Evolutionary conservation across 108 stramenopile species (phyloP), one percentile per base, ranked within the genome.

Genomic region (Fragilariopsis cylindrus): DNA sequence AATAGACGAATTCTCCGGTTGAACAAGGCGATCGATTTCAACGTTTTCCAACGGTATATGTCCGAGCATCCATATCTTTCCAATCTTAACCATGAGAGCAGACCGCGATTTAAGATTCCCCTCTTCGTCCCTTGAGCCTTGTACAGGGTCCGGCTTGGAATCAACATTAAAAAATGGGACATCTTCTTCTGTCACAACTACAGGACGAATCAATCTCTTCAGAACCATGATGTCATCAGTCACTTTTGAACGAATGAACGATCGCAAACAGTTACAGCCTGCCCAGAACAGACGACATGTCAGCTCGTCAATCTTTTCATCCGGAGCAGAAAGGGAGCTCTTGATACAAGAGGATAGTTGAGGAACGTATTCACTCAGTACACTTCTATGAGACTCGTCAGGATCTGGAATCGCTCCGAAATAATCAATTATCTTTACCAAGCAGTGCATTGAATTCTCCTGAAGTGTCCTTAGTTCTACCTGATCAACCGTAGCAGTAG

Each of bases 271-370:
- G 4, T 88, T 77, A 53, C 91, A 95, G 2, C 89, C 88, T 41
- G 71, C 78, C 49, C 81, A 57, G 63, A 91, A 95, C 5, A 95
- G 73, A 15, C 71, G 86, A 64, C 80, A 75, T 12, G 79, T 73
- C 12, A 70, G 74, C 43, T 65, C 80, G 7, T 68, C 56, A 6
- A 79, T 68, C n/a, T 76, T 71, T 39, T 83, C 90, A 21, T 84
- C 81, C 12, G 57, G 47, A 39, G 77, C 75, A 50, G 30, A 78
- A 4, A 95, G 73, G n/a, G 89, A 79, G 72, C 89, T 90, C 57
- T 90, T 89, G 62, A 91, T 82, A 13, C 85, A 80, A 3, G 94
- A 90, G 3, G 85, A 81, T 6, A 95, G 87, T 56, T 95, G 94
- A 7, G 91, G 89, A 21, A 88, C 82, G 70, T 86, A 91, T 53